Evolutionary conservation across 176 grass and related monocot species (phyloP).

Genomic region (Eragrostis curvula): DNA sequence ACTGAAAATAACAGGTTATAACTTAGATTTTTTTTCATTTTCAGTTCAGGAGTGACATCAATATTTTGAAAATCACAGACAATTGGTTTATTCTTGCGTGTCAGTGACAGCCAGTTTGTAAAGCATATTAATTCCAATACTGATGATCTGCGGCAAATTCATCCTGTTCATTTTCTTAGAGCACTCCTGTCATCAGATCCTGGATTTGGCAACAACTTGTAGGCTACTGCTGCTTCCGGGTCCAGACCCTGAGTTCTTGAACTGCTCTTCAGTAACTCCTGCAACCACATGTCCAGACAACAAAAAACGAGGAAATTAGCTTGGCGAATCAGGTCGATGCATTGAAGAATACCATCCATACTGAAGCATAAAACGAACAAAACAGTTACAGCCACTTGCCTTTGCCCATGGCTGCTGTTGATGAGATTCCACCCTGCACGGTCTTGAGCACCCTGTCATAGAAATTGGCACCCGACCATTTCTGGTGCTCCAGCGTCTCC

Average conservation of each 20-base stretch:
- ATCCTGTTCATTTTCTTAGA: conserved; percentile 23
- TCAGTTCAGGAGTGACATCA: no score
- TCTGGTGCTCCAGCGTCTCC: conserved; percentile 92
- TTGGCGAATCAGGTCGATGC: no score
- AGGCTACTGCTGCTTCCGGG: conserved; percentile 31
- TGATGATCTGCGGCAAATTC: background rate
- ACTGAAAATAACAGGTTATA: background rate
- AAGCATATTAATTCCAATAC: background rate
- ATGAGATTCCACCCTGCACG: conserved; percentile 93
- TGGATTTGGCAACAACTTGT: conserved; percentile 64
- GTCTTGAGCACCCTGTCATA: conserved; percentile 92
- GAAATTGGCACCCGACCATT: conserved; percentile 93
- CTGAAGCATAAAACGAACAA: no score
- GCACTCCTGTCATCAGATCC: conserved; percentile 54
- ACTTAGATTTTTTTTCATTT: background rate
- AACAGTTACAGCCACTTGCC: conserved; percentile 42
- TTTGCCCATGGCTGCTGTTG: conserved; percentile 96
- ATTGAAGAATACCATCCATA: no score
- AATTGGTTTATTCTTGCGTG: conserved; percentile 7
- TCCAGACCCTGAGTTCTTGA: conserved; percentile 59
- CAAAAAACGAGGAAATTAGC: background rate
- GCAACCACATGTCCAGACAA: conserved; percentile 31
- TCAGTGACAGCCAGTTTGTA: conserved; percentile 1
- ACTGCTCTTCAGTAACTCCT: conserved; percentile 95
- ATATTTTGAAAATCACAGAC: background rate